A percentile compares a stretch with the other conserved stretches of the same genome.
Conservation (phyloP, 495 filamentous ascomycete genomes). For the Parmelia sp. region DNA sequence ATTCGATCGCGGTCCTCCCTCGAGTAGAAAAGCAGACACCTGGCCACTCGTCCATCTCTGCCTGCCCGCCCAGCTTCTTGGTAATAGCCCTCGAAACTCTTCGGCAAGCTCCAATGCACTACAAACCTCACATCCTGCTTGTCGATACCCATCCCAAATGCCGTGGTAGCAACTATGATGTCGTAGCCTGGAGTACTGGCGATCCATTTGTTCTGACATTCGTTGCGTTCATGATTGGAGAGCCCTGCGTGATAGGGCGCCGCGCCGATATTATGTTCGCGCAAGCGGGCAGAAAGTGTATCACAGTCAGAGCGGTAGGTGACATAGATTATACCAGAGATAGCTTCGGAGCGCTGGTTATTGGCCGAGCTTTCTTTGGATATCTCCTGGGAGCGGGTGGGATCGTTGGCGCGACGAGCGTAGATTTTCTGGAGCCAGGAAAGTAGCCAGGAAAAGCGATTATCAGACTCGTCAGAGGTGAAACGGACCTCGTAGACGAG, state of each 20-base stretch:
- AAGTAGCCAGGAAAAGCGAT: conserved; percentile 62
- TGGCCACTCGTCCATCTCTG: conserved; percentile 76
- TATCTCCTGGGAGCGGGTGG: conserved; percentile 35
- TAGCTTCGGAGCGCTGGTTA: conserved; percentile 50
- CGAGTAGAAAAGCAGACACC: conserved; percentile 85
- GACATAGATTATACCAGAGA: conserved; percentile 88
- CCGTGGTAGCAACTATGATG: conserved; percentile 89
- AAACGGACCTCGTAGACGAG: conserved; percentile 93
- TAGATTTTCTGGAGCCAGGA: conserved; percentile 68
- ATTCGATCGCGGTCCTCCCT: conserved; percentile 74
- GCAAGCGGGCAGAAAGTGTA: conserved; percentile 50
- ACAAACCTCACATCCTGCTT: conserved; percentile 91
- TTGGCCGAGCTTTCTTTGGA: conserved; percentile 41
- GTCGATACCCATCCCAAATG: conserved; percentile 97
- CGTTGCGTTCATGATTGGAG: conserved; percentile 36
- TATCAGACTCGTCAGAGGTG: conserved; percentile 63
- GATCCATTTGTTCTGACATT: conserved; percentile 63
- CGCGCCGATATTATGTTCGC: conserved; percentile 37
- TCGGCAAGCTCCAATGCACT: conserved; percentile 85
- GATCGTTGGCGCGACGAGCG: conserved; percentile 49
- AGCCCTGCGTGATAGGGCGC: conserved; percentile 49
- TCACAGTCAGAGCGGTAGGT: conserved; percentile 72
- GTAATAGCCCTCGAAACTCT: conserved; percentile 90
- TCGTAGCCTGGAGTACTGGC: conserved; percentile 67
- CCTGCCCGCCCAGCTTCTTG: conserved; percentile 93